phyloP scores from a whole-genome alignment of 495 filamentous ascomycete genomes.

The Glarea lozoyensis region DNA sequence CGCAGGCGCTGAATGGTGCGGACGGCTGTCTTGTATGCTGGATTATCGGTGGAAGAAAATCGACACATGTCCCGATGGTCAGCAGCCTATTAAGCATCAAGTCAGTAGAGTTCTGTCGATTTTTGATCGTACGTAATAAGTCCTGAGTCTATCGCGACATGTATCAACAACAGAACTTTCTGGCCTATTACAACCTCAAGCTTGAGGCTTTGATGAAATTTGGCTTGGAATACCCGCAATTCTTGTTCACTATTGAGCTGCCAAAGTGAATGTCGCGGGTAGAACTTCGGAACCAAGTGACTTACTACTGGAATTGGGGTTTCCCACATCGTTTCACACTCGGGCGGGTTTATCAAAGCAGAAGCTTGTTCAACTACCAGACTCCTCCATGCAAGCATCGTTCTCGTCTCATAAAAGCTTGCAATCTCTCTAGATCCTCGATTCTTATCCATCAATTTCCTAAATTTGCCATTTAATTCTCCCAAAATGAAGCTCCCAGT shows the following conservation, averaged over 20 bases:
- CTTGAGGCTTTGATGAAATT: too few species aligned
- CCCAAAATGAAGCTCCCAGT: neutral
- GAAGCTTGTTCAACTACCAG: neutral
- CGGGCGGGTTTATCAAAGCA: too few species aligned
- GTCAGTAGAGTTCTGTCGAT: conserved; percentile 9
- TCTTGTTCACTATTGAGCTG: too few species aligned
- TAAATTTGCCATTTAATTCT: conserved; percentile 4
- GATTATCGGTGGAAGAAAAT: conserved; percentile 12
- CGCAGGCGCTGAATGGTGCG: conserved; percentile 6
- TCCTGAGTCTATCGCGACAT: too few species aligned
- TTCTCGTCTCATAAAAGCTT: conserved; percentile 14
- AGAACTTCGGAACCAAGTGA: too few species aligned
- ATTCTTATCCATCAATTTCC: neutral
- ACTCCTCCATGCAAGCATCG: neutral
- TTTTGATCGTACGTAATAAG: too few species aligned
- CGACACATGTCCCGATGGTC: conserved; percentile 21
- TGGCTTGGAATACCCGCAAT: too few species aligned
- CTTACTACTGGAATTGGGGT: neutral
- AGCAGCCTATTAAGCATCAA: conserved; percentile 12
- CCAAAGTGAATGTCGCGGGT: too few species aligned
- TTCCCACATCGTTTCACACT: too few species aligned
- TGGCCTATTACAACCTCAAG: too few species aligned
- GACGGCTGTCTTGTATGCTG: conserved; percentile 5
- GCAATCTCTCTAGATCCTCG: conserved; percentile 1
- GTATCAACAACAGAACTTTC: too few species aligned